phyloP scores from a whole-genome alignment of 1,284 basidiomycete genomes.

The Heterobasidion parviporum region DNA sequence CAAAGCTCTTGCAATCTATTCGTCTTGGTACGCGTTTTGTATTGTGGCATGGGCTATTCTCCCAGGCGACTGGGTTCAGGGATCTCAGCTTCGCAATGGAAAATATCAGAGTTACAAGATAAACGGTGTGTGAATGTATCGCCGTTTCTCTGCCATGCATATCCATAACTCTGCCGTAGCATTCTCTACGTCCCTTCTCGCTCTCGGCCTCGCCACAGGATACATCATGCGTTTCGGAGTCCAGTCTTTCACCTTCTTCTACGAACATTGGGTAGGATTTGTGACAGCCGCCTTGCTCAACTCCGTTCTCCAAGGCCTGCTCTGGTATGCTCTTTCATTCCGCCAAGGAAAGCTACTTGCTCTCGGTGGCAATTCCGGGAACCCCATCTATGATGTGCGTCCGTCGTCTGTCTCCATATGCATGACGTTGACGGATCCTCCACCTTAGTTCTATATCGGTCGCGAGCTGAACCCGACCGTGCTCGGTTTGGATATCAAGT shows the following conservation, averaged over 20 bases:
- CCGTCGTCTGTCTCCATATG: neutral
- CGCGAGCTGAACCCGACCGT: constrained; percentile 91
- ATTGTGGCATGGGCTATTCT: constrained; percentile 79
- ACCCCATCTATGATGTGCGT: constrained; percentile 85
- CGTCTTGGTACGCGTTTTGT: constrained; percentile 87
- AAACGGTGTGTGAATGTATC: constrained; percentile 58
- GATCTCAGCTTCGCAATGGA: constrained; percentile 74
- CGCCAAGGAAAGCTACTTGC: constrained; percentile 67
- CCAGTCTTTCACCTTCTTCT: constrained; percentile 79
- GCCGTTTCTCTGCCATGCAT: constrained; percentile 1
- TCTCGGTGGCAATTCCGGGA: constrained; percentile 87
- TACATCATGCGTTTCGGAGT: constrained; percentile 71
- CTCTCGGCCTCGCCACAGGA: constrained; percentile 64
- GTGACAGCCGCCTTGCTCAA: constrained; percentile 80
- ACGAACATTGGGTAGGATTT: constrained; percentile 90
- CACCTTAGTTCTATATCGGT: constrained; percentile 88
- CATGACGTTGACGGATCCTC: constrained; percentile 1
- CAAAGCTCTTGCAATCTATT: constrained; percentile 69
- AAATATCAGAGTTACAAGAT: constrained; percentile 84
- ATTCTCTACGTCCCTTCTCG: constrained; percentile 79
- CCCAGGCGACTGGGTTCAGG: constrained; percentile 83
- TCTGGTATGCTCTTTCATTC: constrained; percentile 74
- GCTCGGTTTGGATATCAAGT: constrained; percentile 90
- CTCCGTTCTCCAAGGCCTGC: constrained; percentile 68
- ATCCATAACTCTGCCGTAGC: constrained; percentile 36